Evolutionary conservation across 805 yeast genomes (phyloP).

Genomic region (Starmerella tilneyi): DNA sequence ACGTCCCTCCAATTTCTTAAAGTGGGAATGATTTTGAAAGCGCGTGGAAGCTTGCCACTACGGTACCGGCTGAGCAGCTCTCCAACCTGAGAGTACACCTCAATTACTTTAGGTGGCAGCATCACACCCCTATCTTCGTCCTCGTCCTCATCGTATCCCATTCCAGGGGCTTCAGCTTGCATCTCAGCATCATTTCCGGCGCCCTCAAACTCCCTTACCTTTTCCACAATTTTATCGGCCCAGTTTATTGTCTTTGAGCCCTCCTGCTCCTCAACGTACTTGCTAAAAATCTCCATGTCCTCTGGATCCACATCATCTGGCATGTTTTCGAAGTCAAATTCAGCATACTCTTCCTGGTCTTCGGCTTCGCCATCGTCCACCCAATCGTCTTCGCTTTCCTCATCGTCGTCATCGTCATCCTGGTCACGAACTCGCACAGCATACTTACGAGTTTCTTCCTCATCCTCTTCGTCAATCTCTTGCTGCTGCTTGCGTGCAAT

Average conservation of each 20-base stretch:
- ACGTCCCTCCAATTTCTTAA: constrained; percentile 93
- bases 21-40: constrained; percentile 89
- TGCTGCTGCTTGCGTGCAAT: constrained; percentile 90
- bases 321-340: constrained; percentile 36
- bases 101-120: constrained; percentile 91
- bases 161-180: constrained; percentile 3
- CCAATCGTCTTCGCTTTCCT: constrained; percentile 44
- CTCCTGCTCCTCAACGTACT: constrained; percentile 38
- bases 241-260: constrained; percentile 32
- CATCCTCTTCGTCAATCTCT: constrained; percentile 60
- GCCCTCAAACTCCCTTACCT: constrained; percentile 36
- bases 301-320: constrained; percentile 62
- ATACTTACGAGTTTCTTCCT: not conserved
- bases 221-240: constrained; percentile 90
- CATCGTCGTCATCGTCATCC: constrained; percentile 35
- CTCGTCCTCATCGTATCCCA: constrained; percentile 24
- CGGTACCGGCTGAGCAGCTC: constrained; percentile 76
- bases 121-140: constrained; percentile 53
- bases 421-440: not conserved
- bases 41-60: constrained; percentile 92
- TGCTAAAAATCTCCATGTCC: constrained; percentile 76
- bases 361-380: constrained; percentile 36
- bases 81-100: constrained; percentile 88
- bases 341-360: constrained; percentile 40
- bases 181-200: constrained; percentile 38